Conservation (phyloP, 2,329 filamentous ascomycete species). For the Colletotrichum gigasporum region DNA sequence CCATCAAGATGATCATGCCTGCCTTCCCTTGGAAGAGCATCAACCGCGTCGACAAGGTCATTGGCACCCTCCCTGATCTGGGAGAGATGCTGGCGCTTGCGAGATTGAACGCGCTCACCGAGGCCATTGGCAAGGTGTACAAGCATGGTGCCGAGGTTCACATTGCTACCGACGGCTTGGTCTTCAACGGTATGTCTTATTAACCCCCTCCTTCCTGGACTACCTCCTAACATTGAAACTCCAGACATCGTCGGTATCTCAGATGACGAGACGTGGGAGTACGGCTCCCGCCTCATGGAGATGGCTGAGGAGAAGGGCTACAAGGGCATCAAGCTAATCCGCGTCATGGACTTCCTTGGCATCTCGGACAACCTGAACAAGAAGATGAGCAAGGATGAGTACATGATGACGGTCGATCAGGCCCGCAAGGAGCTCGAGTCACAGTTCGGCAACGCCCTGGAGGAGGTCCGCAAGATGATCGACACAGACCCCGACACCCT, state of each 20-base stretch:
- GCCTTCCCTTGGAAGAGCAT: slow-evolving; percentile 37
- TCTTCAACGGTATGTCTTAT: slow-evolving; percentile 39
- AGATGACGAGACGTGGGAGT: slow-evolving; percentile 51
- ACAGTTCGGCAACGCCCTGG: slow-evolving; percentile 22
- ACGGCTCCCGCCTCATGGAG: slow-evolving; percentile 45
- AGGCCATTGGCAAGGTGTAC: slow-evolving; percentile 48
- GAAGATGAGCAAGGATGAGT: slow-evolving; percentile 24
- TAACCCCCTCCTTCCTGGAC: accelerated
- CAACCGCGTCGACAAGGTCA: slow-evolving; percentile 41
- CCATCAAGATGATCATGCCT: slow-evolving; percentile 31
- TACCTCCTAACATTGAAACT: slow-evolving; percentile 32
- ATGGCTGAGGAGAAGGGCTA: slow-evolving; percentile 45
- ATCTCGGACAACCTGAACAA: slow-evolving; percentile 27
- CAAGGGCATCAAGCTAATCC: slow-evolving; percentile 44
- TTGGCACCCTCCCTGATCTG: slow-evolving; percentile 49
- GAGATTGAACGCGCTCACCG: slow-evolving; percentile 49
- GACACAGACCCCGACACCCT: slow-evolving; percentile 33
- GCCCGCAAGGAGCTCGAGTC: slow-evolving; percentile 24
- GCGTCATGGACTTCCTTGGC: slow-evolving; percentile 46
- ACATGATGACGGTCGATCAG: slow-evolving; percentile 22
- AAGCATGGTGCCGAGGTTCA: slow-evolving; percentile 48
- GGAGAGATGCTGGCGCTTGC: slow-evolving; percentile 51
- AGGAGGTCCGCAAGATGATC: slow-evolving; percentile 31
- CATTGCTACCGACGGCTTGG: slow-evolving; percentile 53
- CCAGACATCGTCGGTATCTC: slow-evolving; percentile 51